phyloP scores from a whole-genome alignment of 441 rosid species.

The Metrosideros polymorpha region DNA sequence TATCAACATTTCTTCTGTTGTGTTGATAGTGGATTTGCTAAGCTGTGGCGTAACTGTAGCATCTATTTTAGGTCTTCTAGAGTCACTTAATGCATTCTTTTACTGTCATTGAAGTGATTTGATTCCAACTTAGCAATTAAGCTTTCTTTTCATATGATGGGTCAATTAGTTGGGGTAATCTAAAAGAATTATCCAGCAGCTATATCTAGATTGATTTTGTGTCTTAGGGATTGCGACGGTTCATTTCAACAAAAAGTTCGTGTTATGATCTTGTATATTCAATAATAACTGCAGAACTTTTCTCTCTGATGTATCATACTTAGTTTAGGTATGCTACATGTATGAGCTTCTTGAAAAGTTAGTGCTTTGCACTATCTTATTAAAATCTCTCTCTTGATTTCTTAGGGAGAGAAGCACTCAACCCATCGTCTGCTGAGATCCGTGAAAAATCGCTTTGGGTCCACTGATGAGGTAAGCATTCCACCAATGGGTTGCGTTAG shows the following conservation, averaged over 20 bases:
- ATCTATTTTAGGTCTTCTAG: neutral
- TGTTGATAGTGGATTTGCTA: neutral
- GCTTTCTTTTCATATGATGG: neutral
- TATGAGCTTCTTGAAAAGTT: neutral
- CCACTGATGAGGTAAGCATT: slow-evolving; percentile 70
- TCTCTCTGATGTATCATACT: neutral
- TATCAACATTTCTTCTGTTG: slow-evolving; percentile 7
- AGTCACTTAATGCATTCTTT: neutral
- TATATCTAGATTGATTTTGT: neutral
- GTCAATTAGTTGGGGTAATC: neutral
- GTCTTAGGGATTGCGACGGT: neutral
- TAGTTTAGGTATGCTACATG: neutral
- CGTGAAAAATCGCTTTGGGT: slow-evolving; percentile 93
- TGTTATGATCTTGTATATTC: neutral
- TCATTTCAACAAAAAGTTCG: neutral
- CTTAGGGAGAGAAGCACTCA: slow-evolving; percentile 82
- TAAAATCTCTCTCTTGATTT: neutral
- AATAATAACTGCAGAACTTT: neutral
- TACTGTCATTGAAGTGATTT: neutral
- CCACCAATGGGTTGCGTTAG: neutral
- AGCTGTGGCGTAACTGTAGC: neutral
- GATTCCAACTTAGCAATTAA: neutral
- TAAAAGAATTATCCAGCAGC: neutral
- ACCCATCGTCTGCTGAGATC: slow-evolving; percentile 89
- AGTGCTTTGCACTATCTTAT: neutral